phyloP scores from a whole-genome alignment of 148 eudicot species.

The Chenopodium quinoa region DNA sequence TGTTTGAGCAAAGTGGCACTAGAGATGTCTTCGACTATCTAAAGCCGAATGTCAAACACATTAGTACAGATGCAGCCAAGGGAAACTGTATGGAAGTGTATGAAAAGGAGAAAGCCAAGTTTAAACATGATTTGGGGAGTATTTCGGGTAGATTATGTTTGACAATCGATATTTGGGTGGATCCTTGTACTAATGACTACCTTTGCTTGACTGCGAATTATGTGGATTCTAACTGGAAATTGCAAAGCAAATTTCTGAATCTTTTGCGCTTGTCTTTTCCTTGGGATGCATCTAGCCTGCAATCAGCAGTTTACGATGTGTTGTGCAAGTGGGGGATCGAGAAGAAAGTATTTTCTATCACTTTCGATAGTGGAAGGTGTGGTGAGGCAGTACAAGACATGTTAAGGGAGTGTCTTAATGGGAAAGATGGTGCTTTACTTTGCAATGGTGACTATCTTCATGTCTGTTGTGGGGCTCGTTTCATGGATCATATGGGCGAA shows the following conservation, averaged over 20 bases:
- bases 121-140: slow-evolving; percentile 5
- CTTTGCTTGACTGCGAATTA: slow-evolving; percentile 20
- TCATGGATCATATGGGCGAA: slow-evolving; percentile 16
- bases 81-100: slow-evolving; percentile 6
- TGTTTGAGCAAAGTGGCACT: neutral
- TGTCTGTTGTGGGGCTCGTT: slow-evolving; percentile 17
- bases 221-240: slow-evolving; percentile 20
- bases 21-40: neutral
- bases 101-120: slow-evolving; percentile 16
- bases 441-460: slow-evolving; percentile 13
- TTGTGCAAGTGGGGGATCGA: slow-evolving; percentile 17
- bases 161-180: slow-evolving; percentile 8
- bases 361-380: slow-evolving; percentile 13
- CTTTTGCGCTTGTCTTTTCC: slow-evolving; percentile 11
- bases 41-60: slow-evolving; percentile 3
- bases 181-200: slow-evolving; percentile 7
- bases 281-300: slow-evolving; percentile 1
- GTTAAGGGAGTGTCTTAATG: slow-evolving; percentile 12
- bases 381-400: neutral
- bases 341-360: slow-evolving; percentile 7
- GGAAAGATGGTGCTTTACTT: slow-evolving; percentile 7
- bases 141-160: slow-evolving; percentile 13
- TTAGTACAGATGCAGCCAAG: neutral
- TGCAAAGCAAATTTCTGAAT: slow-evolving; percentile 23
- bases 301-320: neutral